Evolutionary conservation across 2,329 filamentous ascomycete species (phyloP).

Genomic region (Chaetothyriales sp.): DNA sequence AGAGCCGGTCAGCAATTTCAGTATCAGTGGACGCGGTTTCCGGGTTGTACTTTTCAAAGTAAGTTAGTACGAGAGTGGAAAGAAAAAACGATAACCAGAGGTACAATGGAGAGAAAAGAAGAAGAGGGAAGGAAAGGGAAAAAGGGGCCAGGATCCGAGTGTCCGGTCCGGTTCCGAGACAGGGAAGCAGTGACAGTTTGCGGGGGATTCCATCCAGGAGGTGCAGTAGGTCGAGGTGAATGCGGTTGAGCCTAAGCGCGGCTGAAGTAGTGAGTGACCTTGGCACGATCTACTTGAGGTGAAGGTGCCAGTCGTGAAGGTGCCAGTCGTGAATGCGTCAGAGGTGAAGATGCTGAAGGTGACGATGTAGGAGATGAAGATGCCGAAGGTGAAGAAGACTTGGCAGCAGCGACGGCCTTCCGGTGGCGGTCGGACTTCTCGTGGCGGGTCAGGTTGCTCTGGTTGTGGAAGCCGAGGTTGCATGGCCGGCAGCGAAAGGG

Average conservation of each 20-base stretch:
- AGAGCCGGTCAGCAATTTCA: slow-evolving; percentile 77
- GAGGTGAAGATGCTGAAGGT: no score
- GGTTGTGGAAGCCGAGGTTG: neutral
- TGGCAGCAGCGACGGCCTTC: no score
- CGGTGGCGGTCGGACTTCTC: neutral
- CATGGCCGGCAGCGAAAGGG: neutral
- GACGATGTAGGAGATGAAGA: no score
- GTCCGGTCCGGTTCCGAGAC: neutral
- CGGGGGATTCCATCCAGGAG: no score
- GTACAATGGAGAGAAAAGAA: neutral
- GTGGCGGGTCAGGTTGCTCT: neutral
- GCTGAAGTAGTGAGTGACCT: neutral
- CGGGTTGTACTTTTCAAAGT: slow-evolving; percentile 48
- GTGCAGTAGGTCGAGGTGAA: no score
- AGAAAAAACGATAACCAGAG: neutral
- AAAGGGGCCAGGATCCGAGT: slow-evolving; percentile 2
- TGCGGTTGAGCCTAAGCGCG: neutral
- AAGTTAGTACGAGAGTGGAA: slow-evolving; percentile 1
- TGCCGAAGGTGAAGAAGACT: no score
- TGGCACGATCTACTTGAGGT: neutral
- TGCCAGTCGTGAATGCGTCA: no score
- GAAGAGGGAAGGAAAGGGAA: neutral
- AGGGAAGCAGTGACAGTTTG: neutral
- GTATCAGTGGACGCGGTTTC: slow-evolving; percentile 75
- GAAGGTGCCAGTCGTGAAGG: no score